Evolutionary conservation across 805 yeast genomes (phyloP).

Genomic region (Torulaspora indica): DNA sequence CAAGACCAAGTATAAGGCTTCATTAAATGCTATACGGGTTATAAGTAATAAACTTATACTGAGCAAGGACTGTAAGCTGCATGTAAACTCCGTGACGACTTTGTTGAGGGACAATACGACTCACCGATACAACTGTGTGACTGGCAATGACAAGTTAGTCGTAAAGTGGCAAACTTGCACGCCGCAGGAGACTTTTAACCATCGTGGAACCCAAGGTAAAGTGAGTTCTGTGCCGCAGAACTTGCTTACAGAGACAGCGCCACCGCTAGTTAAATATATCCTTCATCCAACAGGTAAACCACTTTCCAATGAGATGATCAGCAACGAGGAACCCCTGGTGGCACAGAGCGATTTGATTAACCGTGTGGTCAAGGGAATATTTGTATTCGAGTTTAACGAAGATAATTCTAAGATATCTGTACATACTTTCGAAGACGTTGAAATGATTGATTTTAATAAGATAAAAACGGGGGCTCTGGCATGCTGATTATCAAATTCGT

Average conservation of each 20-base stretch:
- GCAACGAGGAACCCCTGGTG: slow-evolving; percentile 6
- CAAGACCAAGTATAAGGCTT: slow-evolving; percentile 48
- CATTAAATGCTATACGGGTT: slow-evolving; percentile 53
- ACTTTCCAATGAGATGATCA: slow-evolving; percentile 8
- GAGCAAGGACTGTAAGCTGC: slow-evolving; percentile 49
- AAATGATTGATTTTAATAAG: slow-evolving; percentile 46
- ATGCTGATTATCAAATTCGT: slow-evolving; percentile 10
- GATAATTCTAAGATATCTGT: slow-evolving; percentile 52
- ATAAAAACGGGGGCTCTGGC: slow-evolving; percentile 24
- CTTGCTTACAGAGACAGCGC: slow-evolving; percentile 8
- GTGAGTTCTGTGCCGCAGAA: slow-evolving; percentile 6
- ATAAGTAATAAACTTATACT: slow-evolving; percentile 52
- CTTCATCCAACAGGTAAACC: slow-evolving; percentile 15
- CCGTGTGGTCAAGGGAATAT: slow-evolving; percentile 43
- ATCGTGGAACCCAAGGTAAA: background rate
- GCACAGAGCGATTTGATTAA: slow-evolving; percentile 2
- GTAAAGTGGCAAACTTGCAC: slow-evolving; percentile 31
- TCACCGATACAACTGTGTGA: slow-evolving; percentile 14
- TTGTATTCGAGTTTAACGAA: slow-evolving; percentile 59
- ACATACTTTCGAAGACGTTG: slow-evolving; percentile 64
- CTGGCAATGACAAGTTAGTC: slow-evolving; percentile 25
- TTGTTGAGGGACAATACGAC: slow-evolving; percentile 25
- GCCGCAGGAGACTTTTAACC: slow-evolving; percentile 10
- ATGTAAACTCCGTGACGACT: slow-evolving; percentile 40
- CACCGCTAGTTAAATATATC: slow-evolving; percentile 18